Evolutionary conservation across 1,284 basidiomycete species (phyloP), one percentile per base, ranked within the genome.

Genomic region (Boletus calvinii): DNA sequence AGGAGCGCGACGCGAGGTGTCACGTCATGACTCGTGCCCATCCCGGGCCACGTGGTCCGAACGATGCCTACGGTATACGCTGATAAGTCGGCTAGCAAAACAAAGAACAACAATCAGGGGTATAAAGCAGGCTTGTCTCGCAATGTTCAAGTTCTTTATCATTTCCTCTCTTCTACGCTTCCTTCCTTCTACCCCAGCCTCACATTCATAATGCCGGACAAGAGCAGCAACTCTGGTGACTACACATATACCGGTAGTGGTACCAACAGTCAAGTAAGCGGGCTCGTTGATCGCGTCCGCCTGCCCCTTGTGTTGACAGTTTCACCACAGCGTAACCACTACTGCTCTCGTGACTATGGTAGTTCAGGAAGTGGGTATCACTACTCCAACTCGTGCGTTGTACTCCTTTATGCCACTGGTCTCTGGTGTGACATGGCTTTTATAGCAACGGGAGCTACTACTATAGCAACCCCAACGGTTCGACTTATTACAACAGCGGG

Each of bases 391-490:
- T 58, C 30, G 78, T 78, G 56, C 4, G 71, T 67, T 22, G 11
- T 26, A 7, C 26, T 50, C 6, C 15, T 17, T 37, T 38, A 20
- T 3, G 11, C 30, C 35, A 37, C 12, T 15, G 15, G 17, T 46
- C 15, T 34, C 8, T 3, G 13, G 22, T 3, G 4, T 54, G 22
- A 54, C 32, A 4, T 3, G 30, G 15, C 34, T 36, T 45, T 22
- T 20, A 41, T 58, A 82, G 80, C 24, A 57, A 84, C 52, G 79
- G 78, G 3, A 77, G 76, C 53, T 85, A 83, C 68, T 84, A 83
- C 58, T 84, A 84, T 67, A 60, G 57, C 52, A 85, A 85, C 70
- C 72, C 81, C 32, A 72, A 85, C 50, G 80, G 80, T 0, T 84
- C 81, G 1, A 83, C 72, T 3, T 84, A 85, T 60, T 77, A 84